Percentiles rank a stretch among this genome's conserved stretches.
phyloP scores from a whole-genome alignment of 305 asterid genomes.

The Fraxinus nigra region DNA sequence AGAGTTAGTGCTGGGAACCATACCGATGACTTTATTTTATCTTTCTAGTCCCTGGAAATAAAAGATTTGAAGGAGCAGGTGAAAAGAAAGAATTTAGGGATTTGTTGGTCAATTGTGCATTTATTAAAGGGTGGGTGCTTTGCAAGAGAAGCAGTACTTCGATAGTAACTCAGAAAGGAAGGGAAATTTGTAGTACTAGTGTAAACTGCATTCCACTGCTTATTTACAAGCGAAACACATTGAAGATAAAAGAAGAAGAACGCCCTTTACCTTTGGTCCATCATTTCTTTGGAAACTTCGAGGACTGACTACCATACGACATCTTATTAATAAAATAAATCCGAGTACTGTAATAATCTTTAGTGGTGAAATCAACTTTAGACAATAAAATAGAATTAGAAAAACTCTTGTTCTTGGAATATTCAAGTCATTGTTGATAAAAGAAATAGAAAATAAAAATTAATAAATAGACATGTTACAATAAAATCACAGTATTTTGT shows the following conservation, averaged over 20 bases:
- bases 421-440: neutral
- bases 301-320: neutral
- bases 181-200: neutral
- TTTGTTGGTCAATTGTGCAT: neutral
- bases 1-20: neutral
- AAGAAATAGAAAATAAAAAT: neutral
- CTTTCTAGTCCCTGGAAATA: neutral
- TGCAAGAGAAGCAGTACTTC: neutral
- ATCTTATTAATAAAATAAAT: neutral
- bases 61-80: neutral
- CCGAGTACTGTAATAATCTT: neutral
- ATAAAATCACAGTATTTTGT: neutral
- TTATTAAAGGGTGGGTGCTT: neutral
- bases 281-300: neutral
- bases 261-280: neutral
- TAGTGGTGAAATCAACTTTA: neutral
- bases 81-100: neutral
- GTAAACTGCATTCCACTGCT: neutral
- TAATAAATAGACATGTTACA: neutral
- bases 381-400: neutral
- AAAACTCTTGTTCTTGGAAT: neutral
- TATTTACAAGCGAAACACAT: neutral
- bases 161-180: neutral
- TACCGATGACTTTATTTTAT: neutral
- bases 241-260: neutral